These are phyloP conservation scores for Cercophora sp. DNA, from an alignment of 495 filamentous ascomycete genomes.

Conservation along the genomic window DNA sequence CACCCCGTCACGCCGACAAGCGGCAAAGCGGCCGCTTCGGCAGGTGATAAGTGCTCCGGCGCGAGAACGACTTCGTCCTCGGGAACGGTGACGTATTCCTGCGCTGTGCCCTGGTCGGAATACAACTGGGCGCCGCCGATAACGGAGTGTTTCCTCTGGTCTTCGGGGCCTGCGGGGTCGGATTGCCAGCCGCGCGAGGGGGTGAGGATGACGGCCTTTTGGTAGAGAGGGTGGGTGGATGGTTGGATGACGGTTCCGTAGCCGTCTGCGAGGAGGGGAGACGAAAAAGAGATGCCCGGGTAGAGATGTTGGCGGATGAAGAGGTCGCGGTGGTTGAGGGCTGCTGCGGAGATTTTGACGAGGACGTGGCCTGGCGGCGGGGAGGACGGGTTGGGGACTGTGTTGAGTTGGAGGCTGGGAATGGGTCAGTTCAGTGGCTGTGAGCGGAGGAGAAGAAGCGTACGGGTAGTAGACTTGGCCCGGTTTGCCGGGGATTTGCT, in stretches of 20 bases:
- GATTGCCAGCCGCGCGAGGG: slow-evolving; percentile 72
- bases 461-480: slow-evolving; percentile 82
- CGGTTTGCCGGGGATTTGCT: slow-evolving; percentile 63
- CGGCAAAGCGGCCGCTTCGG: slow-evolving; percentile 76
- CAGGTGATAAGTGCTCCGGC: slow-evolving; percentile 64
- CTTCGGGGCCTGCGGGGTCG: slow-evolving; percentile 68
- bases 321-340: slow-evolving; percentile 88
- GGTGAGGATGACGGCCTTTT: slow-evolving; percentile 68
- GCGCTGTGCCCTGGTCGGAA: slow-evolving; percentile 58
- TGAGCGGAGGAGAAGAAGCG: slow-evolving; percentile 20
- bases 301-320: slow-evolving; percentile 92
- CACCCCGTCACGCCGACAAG: slow-evolving; percentile 83
- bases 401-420: slow-evolving; percentile 59
- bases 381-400: slow-evolving; percentile 54
- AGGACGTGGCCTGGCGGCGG: slow-evolving; percentile 63
- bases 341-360: slow-evolving; percentile 65
- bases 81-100: slow-evolving; percentile 65
- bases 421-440: too few species aligned
- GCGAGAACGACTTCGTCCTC: slow-evolving; percentile 69
- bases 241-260: slow-evolving; percentile 63
- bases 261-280: slow-evolving; percentile 76
- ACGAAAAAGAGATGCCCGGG: slow-evolving; percentile 70
- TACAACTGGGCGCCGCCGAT: slow-evolving; percentile 65
- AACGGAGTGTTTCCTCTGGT: slow-evolving; percentile 52
- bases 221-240: slow-evolving; percentile 48